Evolutionary conservation across 2,329 filamentous ascomycete genomes (phyloP), one percentile per base, ranked within the genome.

Genomic region (Paraphoma sp.): DNA sequence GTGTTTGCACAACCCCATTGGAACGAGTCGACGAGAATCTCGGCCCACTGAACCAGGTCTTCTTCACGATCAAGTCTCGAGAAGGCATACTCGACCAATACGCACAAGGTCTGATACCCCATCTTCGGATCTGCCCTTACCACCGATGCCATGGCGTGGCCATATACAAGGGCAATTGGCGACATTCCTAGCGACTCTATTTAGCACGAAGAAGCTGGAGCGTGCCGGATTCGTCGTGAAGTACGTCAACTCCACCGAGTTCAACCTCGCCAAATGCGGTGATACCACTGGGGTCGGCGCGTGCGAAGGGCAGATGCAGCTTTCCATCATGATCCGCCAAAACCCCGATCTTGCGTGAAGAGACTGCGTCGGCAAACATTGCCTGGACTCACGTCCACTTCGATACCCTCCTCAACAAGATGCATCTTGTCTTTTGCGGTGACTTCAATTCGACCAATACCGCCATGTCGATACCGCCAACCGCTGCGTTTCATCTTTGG

Each of bases 271-370:
- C 53, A 72, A 69, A 60, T 59, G 58, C 3, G 66, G 73, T 50
- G 67, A 72, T 28, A 65, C 63, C 1, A 48, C 54, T 5, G 41
- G 56, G 10, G 48, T 70, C 50, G 65, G 76, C 41, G 63, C 65
- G 38, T 73, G 62, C 33, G 75, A 77, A 46, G 74, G 73, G 18
- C 72, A 76, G 59, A 58, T 77, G 56, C 62, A 59, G 41, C 31
- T 71, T 6, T 43, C 54, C 1, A 48, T 70, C 41, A 46, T 56
- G 47, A 62, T 71, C 33, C 56, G 66, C 16, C 48, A 59, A 6
- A 60, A 66, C 30, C 58, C 63, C 1, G 51, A 62, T 4, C 50
- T 61, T 14, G 38, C 49, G 17, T 29, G 45, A 36, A 60, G 53
- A 45, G 53, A 63, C 6, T 64, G n/a, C n/a, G n/a, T n/a, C n/a